Evolutionary conservation across 192 early-diverging fungal species (phyloP).

Genomic region (Podila horticola): DNA sequence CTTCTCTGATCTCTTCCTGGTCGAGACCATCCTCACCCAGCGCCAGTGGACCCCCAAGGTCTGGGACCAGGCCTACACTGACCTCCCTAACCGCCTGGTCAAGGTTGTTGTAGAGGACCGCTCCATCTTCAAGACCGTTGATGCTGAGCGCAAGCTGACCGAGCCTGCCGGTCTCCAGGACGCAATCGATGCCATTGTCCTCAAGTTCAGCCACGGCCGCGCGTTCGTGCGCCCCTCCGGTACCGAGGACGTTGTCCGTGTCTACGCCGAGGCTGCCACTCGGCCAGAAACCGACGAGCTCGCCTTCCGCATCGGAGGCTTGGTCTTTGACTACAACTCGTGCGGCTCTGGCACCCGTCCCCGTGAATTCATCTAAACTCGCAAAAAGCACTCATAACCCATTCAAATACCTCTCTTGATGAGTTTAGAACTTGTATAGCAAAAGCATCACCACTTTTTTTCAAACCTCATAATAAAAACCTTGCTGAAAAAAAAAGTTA

Average conservation of each 20-base stretch:
- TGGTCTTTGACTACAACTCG: constrained; percentile 90
- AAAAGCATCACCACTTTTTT: background rate
- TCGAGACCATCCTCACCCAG: constrained; percentile 91
- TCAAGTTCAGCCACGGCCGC: constrained; percentile 86
- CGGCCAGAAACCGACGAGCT: constrained; percentile 90
- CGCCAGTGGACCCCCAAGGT: constrained; percentile 81
- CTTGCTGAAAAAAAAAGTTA: background rate
- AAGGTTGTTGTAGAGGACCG: constrained; percentile 95
- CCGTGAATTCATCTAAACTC: constrained; percentile 53
- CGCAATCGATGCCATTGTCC: constrained; percentile 83
- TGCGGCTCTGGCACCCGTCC: constrained; percentile 92
- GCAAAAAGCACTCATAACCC: background rate
- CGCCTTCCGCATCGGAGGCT: constrained; percentile 85
- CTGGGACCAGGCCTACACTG: constrained; percentile 96
- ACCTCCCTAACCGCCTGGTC: constrained; percentile 93
- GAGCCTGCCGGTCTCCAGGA: constrained; percentile 90
- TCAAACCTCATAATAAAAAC: background rate
- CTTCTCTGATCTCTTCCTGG: constrained; percentile 94
- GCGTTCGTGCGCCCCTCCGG: constrained; percentile 98
- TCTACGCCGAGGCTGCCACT: constrained; percentile 98
- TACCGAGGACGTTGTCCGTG: constrained; percentile 98
- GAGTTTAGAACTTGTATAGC: too few relatives aligned
- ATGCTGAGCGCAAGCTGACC: constrained; percentile 93
- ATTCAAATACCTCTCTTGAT: background rate
- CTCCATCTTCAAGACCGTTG: constrained; percentile 91